Conservation (phyloP, 179 eudicot genomes). For the Amaranthus tricolor region DNA sequence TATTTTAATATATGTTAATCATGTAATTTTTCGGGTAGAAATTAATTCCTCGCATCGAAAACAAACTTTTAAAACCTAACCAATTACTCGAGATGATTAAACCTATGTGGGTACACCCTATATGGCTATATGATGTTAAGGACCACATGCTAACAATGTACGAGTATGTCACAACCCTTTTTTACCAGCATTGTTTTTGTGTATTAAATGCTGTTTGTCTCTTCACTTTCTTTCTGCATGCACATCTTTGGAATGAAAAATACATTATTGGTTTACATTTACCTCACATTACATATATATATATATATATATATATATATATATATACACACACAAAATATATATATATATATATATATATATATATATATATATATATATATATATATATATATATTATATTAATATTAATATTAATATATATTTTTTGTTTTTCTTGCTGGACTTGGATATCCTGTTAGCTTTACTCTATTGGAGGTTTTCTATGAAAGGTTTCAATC, state of each 20-base stretch:
- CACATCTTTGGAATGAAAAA: not conserved
- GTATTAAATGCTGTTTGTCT: slow-evolving; percentile 18
- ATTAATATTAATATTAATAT: not conserved
- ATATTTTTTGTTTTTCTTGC: not conserved
- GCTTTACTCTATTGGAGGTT: not conserved
- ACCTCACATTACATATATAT: too few species aligned
- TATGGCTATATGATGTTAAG: not conserved
- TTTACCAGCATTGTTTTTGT: not conserved
- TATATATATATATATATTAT: too few species aligned
- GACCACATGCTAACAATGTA: slow-evolving; percentile 21
- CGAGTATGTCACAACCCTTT: not conserved
- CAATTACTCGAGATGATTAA: too few species aligned
- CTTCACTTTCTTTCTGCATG: not conserved
- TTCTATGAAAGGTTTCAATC: slow-evolving; percentile 1
- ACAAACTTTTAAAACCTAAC: too few species aligned
- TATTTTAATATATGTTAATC: too few species aligned
- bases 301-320: too few species aligned
- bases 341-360: too few species aligned
- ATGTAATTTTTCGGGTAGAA: too few species aligned
- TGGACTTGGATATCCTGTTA: not conserved
- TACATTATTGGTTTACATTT: not conserved
- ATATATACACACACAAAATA: too few species aligned
- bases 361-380: too few species aligned
- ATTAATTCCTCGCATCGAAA: too few species aligned
- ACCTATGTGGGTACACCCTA: too few species aligned